phyloP scores from a whole-genome alignment of 2,329 filamentous ascomycete genomes.

The Rhynchosporium secalis region DNA sequence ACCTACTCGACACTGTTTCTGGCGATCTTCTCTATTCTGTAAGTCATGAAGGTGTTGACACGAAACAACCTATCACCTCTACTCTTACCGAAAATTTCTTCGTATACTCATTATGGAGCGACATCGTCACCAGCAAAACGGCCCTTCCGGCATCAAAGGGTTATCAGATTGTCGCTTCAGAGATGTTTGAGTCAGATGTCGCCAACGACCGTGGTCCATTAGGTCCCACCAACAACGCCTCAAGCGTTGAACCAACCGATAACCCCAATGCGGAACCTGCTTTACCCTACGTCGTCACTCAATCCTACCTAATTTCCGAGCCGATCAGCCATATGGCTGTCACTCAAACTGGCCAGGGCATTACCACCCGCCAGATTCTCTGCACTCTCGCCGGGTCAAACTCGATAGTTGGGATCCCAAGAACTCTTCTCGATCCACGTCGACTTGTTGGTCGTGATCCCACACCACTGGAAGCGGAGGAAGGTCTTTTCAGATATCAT shows the following conservation, averaged over 20 bases:
- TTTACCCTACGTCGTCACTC: slow-evolving; percentile 74
- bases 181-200: slow-evolving; percentile 84
- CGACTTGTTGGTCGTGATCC: slow-evolving; percentile 84
- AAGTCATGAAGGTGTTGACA: slow-evolving; percentile 72
- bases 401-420: slow-evolving; percentile 77
- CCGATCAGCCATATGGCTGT: slow-evolving; percentile 79
- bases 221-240: slow-evolving; percentile 69
- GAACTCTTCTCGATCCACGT: slow-evolving; percentile 77
- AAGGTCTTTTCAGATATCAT: slow-evolving; percentile 76
- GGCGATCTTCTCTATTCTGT: slow-evolving; percentile 75
- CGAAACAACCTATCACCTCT: slow-evolving; percentile 70
- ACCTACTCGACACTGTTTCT: slow-evolving; percentile 83
- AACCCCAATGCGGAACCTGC: slow-evolving; percentile 52
- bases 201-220: slow-evolving; percentile 84
- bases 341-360: slow-evolving; percentile 88
- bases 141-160: slow-evolving; percentile 68
- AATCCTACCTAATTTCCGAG: slow-evolving; percentile 78
- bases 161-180: slow-evolving; percentile 81
- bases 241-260: slow-evolving; percentile 68
- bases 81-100: slow-evolving; percentile 94
- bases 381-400: slow-evolving; percentile 73
- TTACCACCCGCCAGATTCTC: slow-evolving; percentile 79
- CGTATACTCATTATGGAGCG: slow-evolving; percentile 74
- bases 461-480: slow-evolving; percentile 74
- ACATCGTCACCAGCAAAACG: slow-evolving; percentile 57